phyloP scores from a whole-genome alignment of 1,284 basidiomycete species.

The Moesziomyces parantarcticus region DNA sequence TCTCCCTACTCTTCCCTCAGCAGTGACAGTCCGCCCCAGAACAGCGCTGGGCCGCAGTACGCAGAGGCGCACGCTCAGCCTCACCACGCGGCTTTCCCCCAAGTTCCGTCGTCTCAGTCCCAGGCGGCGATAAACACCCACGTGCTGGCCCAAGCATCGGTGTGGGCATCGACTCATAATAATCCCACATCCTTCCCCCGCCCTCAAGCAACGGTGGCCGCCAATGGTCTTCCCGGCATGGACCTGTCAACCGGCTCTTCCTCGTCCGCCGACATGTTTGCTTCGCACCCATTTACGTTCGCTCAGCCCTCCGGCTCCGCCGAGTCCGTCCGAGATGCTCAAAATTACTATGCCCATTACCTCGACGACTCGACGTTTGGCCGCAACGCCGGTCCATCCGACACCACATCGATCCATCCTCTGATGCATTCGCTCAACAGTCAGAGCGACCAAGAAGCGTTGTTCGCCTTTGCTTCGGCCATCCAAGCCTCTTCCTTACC shows the following conservation, averaged over 20 bases:
- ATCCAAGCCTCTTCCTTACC: conserved; percentile 19
- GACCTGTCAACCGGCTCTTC: conserved; percentile 5
- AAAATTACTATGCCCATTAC: conserved; percentile 31
- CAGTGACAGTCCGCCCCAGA: neutral
- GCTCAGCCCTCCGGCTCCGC: conserved; percentile 8
- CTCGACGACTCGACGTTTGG: conserved; percentile 9
- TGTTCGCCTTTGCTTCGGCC: conserved; percentile 12
- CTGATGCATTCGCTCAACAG: conserved; percentile 9
- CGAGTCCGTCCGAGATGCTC: conserved; percentile 10
- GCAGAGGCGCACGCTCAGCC: neutral
- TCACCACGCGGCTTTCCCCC: neutral
- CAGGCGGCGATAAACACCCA: neutral
- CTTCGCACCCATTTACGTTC: conserved; percentile 17
- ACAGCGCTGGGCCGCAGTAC: neutral
- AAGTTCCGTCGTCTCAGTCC: neutral
- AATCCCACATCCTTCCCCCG: neutral
- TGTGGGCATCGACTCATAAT: neutral
- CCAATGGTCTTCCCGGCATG: conserved; percentile 11
- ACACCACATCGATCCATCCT: conserved; percentile 10
- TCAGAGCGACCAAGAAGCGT: conserved; percentile 1
- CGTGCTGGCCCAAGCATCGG: neutral
- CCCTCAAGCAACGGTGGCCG: neutral
- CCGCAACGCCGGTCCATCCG: conserved; percentile 6
- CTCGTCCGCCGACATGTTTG: conserved; percentile 5
- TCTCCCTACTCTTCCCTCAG: neutral